A percentile compares a stretch with the other conserved stretches of the same genome.
Evolutionary conservation across 106 monocot species (phyloP).

Genomic region (Iris macrosiphon): DNA sequence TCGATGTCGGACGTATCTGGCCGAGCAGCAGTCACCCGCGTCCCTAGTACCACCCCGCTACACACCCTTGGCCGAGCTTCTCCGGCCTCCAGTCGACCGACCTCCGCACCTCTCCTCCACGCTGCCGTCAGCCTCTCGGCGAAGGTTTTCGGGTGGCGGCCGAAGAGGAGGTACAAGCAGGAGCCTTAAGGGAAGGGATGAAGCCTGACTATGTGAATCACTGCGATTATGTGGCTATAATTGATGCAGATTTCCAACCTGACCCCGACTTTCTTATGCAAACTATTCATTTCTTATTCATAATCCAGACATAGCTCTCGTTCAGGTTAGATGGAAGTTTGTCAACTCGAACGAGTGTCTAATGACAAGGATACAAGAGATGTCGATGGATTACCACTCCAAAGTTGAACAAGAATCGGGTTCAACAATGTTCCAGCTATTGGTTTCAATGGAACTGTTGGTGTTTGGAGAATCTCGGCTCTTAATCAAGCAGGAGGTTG

Average conservation of each 20-base stretch:
- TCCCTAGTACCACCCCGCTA: too few species aligned
- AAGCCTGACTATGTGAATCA: constrained; percentile 5
- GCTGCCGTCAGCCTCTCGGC: constrained; percentile 22
- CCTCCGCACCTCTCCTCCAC: too few species aligned
- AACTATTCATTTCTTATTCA: constrained; percentile 14
- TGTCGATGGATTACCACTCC: constrained; percentile 13
- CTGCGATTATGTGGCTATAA: constrained; percentile 10
- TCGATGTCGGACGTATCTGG: too few species aligned
- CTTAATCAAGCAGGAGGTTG: background rate
- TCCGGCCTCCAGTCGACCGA: too few species aligned
- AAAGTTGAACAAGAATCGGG: constrained; percentile 14
- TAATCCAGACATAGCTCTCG: constrained; percentile 33
- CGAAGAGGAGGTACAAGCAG: constrained; percentile 17
- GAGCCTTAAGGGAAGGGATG: constrained; percentile 14
- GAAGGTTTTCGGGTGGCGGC: constrained; percentile 15
- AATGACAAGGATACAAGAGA: constrained; percentile 15
- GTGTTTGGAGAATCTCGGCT: constrained; percentile 1
- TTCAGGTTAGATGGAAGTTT: constrained; percentile 82
- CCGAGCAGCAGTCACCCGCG: too few species aligned
- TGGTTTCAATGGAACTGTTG: constrained; percentile 10
- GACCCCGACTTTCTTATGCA: constrained; percentile 6
- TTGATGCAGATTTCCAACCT: constrained; percentile 18
- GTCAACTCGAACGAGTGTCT: constrained; percentile 8
- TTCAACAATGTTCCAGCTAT: background rate
- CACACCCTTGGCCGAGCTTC: too few species aligned